phyloP scores from a whole-genome alignment of 1,284 basidiomycete genomes.

The Singerocomus inundabilis region DNA sequence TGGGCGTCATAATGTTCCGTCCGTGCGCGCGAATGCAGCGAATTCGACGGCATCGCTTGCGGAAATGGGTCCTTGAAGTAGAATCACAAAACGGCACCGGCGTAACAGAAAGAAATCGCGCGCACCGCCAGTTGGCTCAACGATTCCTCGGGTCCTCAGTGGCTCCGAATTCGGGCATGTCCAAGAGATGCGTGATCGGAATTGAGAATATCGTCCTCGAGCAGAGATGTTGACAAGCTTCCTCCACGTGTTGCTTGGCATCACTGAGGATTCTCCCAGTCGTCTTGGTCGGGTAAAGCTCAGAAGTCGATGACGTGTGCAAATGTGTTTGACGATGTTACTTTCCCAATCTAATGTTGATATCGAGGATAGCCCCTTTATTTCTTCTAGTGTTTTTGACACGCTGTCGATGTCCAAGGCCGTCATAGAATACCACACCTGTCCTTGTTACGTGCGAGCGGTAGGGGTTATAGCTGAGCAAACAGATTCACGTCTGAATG shows the following conservation, averaged over 20 bases:
- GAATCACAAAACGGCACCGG: not conserved
- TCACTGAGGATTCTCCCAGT: not conserved
- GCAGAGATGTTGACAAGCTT: not conserved
- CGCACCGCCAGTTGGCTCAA: not conserved
- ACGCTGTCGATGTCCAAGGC: slow-evolving; percentile 1
- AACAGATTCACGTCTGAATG: slow-evolving; percentile 8
- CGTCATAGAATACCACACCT: not conserved
- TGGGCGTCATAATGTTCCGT: not conserved
- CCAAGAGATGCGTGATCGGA: not conserved
- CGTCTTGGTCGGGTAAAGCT: not conserved
- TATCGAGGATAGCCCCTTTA: not conserved
- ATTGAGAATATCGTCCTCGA: not conserved
- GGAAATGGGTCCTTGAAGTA: not conserved
- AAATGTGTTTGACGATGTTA: not conserved
- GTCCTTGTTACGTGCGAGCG: slow-evolving; percentile 13
- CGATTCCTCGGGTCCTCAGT: not conserved
- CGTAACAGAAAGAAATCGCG: not conserved
- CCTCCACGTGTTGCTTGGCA: slow-evolving; percentile 5
- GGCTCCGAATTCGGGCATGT: not conserved
- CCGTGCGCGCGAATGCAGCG: not conserved
- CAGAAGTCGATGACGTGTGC: not conserved
- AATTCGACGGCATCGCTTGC: not conserved
- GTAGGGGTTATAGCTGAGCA: not conserved
- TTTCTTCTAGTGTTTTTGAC: not conserved
- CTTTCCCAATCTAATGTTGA: not conserved